phyloP scores from a whole-genome alignment of 495 filamentous ascomycete genomes.

The Penicillium parvum region DNA sequence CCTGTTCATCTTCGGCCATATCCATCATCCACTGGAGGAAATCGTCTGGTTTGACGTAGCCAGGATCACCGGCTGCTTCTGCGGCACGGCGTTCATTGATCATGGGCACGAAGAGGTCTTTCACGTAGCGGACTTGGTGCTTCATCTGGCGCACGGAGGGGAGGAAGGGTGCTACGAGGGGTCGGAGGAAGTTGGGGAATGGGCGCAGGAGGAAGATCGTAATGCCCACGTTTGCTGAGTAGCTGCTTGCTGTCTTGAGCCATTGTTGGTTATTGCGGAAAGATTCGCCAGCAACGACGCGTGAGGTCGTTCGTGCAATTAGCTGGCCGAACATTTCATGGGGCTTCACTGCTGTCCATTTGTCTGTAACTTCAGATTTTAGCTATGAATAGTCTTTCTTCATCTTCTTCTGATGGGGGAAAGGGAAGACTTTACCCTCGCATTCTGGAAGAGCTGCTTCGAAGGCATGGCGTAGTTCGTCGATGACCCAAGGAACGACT shows the following conservation, averaged over 20 bases:
- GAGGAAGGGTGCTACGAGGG: slow-evolving; percentile 28
- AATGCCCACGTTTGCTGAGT: slow-evolving; percentile 47
- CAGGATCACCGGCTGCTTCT: slow-evolving; percentile 9
- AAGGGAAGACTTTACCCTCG: slow-evolving; percentile 26
- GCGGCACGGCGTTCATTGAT: slow-evolving; percentile 24
- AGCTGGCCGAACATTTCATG: slow-evolving; percentile 34
- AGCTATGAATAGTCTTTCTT: too few relatives aligned
- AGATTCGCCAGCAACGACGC: slow-evolving; percentile 52
- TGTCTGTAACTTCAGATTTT: too few relatives aligned
- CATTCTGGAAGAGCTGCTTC: slow-evolving; percentile 20
- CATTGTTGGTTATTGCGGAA: slow-evolving; percentile 53
- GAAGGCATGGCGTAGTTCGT: slow-evolving; percentile 28
- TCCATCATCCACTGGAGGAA: slow-evolving; percentile 43
- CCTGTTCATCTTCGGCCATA: slow-evolving; percentile 19
- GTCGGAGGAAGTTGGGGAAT: slow-evolving; percentile 34
- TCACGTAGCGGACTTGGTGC: slow-evolving; percentile 17
- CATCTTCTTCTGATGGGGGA: too few relatives aligned
- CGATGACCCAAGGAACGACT: slow-evolving; percentile 25
- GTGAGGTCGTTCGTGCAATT: slow-evolving; percentile 51
- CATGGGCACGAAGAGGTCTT: slow-evolving; percentile 29
- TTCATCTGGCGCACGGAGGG: slow-evolving; percentile 26
- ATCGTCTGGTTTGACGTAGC: slow-evolving; percentile 31
- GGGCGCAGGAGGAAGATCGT: slow-evolving; percentile 27
- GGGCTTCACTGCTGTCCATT: slow-evolving; percentile 22
- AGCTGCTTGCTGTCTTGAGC: slow-evolving; percentile 47